Percentiles rank a stretch among this genome's conserved stretches.
Conservation (phyloP, 345 rosid genomes). For the Camelina neglecta region DNA sequence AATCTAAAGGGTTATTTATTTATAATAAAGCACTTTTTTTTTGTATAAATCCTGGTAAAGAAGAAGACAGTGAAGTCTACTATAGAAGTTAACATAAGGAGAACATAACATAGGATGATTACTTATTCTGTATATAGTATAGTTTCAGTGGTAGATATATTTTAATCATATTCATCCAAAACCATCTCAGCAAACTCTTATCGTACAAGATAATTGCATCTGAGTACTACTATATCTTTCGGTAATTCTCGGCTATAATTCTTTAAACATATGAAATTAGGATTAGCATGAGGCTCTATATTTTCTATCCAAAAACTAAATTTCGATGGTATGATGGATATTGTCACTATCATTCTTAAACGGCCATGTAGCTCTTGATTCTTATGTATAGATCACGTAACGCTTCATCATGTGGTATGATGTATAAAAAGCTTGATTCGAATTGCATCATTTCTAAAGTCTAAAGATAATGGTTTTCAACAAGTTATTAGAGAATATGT, state of each 20-base stretch:
- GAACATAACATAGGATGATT: background rate
- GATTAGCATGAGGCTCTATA: background rate
- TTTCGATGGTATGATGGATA: slow-evolving; percentile 19
- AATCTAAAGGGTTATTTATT: background rate
- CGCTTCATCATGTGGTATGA: slow-evolving; percentile 28
- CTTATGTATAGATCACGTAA: slow-evolving; percentile 32
- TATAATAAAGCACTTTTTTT: background rate
- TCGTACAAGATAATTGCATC: background rate
- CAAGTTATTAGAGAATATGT: slow-evolving; percentile 44
- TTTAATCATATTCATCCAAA: background rate
- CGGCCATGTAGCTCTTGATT: slow-evolving; percentile 27
- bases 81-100: slow-evolving; percentile 3
- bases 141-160: background rate
- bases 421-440: slow-evolving; percentile 36
- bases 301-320: background rate
- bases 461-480: slow-evolving; percentile 20
- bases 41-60: slow-evolving; percentile 22
- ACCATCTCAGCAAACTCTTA: background rate
- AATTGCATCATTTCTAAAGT: slow-evolving; percentile 9
- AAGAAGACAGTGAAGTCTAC: slow-evolving; percentile 20
- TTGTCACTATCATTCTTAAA: slow-evolving; percentile 14
- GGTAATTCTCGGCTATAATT: background rate
- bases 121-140: background rate
- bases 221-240: background rate
- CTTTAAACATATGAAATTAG: background rate